A percentile compares a stretch with the other conserved stretches of the same genome.
phyloP scores from a whole-genome alignment of 192 early-diverging fungal species.

The Geranomyces variabilis region DNA sequence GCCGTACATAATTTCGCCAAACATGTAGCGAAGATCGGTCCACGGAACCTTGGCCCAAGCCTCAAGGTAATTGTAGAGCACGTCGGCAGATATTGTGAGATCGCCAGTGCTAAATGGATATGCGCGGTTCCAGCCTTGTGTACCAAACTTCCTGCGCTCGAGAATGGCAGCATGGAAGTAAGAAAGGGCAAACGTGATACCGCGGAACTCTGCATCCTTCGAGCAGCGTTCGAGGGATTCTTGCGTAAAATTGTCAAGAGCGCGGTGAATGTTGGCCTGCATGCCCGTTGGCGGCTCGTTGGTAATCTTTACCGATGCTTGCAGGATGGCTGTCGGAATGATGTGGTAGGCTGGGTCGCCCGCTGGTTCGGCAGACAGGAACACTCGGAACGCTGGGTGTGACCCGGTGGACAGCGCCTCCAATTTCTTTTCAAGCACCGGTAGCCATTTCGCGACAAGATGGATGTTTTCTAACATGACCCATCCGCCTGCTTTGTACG shows the following conservation, averaged over 20 bases:
- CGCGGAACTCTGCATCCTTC: slow-evolving; percentile 66
- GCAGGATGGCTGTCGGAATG: slow-evolving; percentile 68
- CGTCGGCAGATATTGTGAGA: slow-evolving; percentile 64
- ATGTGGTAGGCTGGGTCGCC: slow-evolving; percentile 65
- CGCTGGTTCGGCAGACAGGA: slow-evolving; percentile 66
- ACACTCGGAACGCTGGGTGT: slow-evolving; percentile 61
- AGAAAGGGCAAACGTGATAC: slow-evolving; percentile 63
- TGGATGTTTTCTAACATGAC: slow-evolving; percentile 75
- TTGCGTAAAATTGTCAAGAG: slow-evolving; percentile 69
- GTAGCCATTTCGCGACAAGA: slow-evolving; percentile 69
- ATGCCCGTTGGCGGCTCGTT: slow-evolving; percentile 73
- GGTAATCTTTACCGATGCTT: slow-evolving; percentile 70
- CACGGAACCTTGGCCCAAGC: slow-evolving; percentile 68
- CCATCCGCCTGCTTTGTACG: slow-evolving; percentile 67
- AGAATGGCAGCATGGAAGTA: slow-evolving; percentile 72
- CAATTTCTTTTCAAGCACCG: slow-evolving; percentile 67
- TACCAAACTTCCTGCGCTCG: slow-evolving; percentile 68
- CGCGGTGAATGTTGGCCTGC: slow-evolving; percentile 70
- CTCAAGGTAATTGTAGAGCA: slow-evolving; percentile 65
- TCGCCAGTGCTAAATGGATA: slow-evolving; percentile 72
- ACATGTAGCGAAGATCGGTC: slow-evolving; percentile 67
- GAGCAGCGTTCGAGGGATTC: slow-evolving; percentile 66
- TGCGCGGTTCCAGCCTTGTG: slow-evolving; percentile 66
- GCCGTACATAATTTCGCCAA: slow-evolving; percentile 73
- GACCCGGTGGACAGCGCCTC: slow-evolving; percentile 56